A percentile compares a stretch with the other conserved stretches of the same genome.
phyloP scores from a whole-genome alignment of 331 rosid species.

The Arachis monticola region DNA sequence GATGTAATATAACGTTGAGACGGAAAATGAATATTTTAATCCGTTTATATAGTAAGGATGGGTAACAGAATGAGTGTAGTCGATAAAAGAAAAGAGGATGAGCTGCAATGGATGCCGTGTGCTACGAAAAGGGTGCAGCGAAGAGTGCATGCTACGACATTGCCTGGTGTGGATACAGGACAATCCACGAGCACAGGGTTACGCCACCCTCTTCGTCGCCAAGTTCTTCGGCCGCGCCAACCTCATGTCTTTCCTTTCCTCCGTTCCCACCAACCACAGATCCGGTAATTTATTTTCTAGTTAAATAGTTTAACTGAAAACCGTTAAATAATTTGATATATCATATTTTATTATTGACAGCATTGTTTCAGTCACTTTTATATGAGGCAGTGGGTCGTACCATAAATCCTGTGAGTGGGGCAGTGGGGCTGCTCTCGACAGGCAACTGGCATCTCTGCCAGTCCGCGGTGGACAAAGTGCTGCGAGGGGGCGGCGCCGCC shows the following conservation, averaged over 20 bases:
- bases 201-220: constrained; percentile 76
- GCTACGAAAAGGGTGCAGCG: constrained; percentile 72
- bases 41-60: too few species aligned
- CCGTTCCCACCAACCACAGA: constrained; percentile 55
- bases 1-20: too few species aligned
- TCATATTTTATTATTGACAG: constrained; percentile 34
- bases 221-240: constrained; percentile 79
- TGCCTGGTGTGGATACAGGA: constrained; percentile 58
- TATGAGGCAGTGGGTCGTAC: constrained; percentile 77
- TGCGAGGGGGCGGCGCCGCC: constrained; percentile 42
- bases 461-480: constrained; percentile 56
- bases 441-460: constrained; percentile 78
- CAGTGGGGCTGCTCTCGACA: constrained; percentile 61
- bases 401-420: constrained; percentile 71
- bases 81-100: constrained; percentile 28
- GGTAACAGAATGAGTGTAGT: neutral
- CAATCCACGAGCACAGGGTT: constrained; percentile 56
- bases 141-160: constrained; percentile 64
- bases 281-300: constrained; percentile 42
- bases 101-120: constrained; percentile 84
- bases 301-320: too few species aligned
- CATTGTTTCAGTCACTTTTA: constrained; percentile 67
- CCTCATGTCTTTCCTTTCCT: constrained; percentile 71
- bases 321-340: too few species aligned
- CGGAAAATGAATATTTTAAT: too few species aligned